Base-by-base conservation (phyloP, 208 protist species). In the Novymonas esmeraldas region DNA sequence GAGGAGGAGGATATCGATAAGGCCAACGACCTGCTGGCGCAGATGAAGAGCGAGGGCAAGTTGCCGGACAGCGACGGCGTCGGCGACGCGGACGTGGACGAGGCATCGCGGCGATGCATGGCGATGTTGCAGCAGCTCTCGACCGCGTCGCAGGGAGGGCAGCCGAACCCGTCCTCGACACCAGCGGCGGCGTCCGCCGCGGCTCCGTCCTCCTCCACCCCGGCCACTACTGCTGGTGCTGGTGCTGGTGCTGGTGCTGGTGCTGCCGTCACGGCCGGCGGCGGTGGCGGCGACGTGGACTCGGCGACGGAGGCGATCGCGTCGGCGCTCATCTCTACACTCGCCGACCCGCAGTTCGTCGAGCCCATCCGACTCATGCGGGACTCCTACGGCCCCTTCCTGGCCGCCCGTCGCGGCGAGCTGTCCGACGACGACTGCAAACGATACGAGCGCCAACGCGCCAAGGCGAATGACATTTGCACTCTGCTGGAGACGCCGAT, bases 311-410 rank as follows among this genome's bases (percentile, higher is more conserved):
- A 82, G 33, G 61, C 63, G 22, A 63, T 93, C 20, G 79, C 79
- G 7, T 62, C 57, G 1, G 70, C 87, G 60, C 60, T 95, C 50
- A 48, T 90, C n/a, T 56, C 66, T 1, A 72, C 78, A 0, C 55
- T 92, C 6, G 57, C 80, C 6, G 56, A 93, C 54, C 81, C 84
- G 11, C 42, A 92, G 52, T 81, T 95, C 50, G 61, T 84, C 6
- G 65, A 83, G 38, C 76, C 82, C 13, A 81, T 95, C 48, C 59
- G 65, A 28, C 33, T 87, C 2, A 90, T 93, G 87, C 82, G 80
- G 0, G 81, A 92, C 38, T 69, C 80, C 0, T 95, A 92, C 69
- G 72, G 50, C 18, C 64, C 75, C 18, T 95, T 74, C 63, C 52
- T 95, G 33, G 75, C 56, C 6, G 75, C 49, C 4, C 67, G 92